Conservation (phyloP, 257 asterid species). For the Forsythia viridissima region DNA sequence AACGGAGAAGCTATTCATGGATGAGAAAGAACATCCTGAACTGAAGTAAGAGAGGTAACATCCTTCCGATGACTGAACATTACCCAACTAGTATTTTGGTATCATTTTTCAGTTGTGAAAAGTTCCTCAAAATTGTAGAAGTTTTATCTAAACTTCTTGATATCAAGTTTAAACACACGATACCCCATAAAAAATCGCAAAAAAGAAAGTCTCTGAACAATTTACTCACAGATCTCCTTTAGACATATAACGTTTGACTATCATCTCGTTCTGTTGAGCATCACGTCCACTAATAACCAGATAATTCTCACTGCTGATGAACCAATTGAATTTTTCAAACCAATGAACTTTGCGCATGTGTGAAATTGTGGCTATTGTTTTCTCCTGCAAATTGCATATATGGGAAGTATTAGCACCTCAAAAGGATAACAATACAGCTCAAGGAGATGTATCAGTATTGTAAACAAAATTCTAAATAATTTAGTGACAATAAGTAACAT, state of each 20-base stretch:
- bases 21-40: conserved; percentile 17
- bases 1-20: not conserved
- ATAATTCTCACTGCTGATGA: conserved; percentile 97
- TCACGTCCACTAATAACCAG: conserved; percentile 93
- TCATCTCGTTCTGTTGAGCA: conserved; percentile 99
- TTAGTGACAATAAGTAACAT: not conserved
- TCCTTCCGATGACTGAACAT: not conserved
- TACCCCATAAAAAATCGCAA: not conserved
- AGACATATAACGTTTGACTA: conserved; percentile 97
- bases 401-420: conserved; percentile 14
- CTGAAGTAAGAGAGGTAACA: not conserved
- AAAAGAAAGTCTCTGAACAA: conserved; percentile 3
- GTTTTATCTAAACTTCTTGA: conserved; percentile 9
- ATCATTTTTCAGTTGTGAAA: conserved; percentile 9
- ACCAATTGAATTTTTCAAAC: conserved; percentile 99
- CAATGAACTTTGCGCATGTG: conserved; percentile 99
- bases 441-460: conserved; percentile 19
- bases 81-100: conserved; percentile 1
- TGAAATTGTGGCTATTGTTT: conserved; percentile 87
- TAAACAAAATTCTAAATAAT: not conserved
- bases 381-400: conserved; percentile 61
- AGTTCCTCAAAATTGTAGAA: not conserved
- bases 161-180: not conserved
- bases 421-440: conserved; percentile 10
- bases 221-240: conserved; percentile 94